phyloP scores from a whole-genome alignment of 805 yeast genomes.

The Candida suzukii region DNA sequence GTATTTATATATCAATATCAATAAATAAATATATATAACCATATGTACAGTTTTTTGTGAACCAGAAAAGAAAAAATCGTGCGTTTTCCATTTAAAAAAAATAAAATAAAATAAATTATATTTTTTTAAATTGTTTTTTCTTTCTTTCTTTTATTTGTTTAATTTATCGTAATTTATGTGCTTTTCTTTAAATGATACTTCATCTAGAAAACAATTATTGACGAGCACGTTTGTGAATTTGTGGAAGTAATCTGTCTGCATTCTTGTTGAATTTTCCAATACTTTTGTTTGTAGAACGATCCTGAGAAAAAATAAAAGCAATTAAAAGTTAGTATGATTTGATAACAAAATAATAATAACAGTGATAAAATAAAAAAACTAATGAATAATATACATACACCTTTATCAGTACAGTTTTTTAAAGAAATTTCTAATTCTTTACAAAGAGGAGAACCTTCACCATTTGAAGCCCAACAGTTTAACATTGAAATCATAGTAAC shows the following conservation, averaged over 20 bases:
- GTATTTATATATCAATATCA: too few relatives aligned
- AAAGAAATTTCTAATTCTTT: conserved; percentile 58
- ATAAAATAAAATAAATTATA: too few relatives aligned
- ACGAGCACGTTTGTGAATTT: conserved; percentile 29
- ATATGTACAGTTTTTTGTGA: too few relatives aligned
- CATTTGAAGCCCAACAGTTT: conserved; percentile 95
- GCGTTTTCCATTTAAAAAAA: too few relatives aligned
- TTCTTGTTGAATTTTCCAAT: conserved; percentile 41
- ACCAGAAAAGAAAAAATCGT: too few relatives aligned
- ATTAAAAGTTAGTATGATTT: neutral
- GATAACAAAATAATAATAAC: too few relatives aligned
- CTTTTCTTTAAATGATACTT: neutral
- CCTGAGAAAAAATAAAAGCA: conserved; percentile 6
- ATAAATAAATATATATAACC: too few relatives aligned
- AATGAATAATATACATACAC: conserved; percentile 4
- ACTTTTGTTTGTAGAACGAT: conserved; percentile 26
- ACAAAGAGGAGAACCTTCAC: conserved; percentile 72
- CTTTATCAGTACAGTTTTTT: conserved; percentile 63
- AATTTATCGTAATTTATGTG: too few relatives aligned
- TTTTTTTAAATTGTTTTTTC: too few relatives aligned
- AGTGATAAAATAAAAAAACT: neutral
- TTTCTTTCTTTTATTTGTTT: too few relatives aligned
- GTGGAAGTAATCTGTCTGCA: conserved; percentile 48
- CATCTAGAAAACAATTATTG: too few relatives aligned
- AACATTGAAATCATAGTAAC: conserved; percentile 78